These are phyloP conservation scores for Fusarium stilboides DNA, from an alignment of 2,329 filamentous ascomycete species.

Conservation along the genomic window DNA sequence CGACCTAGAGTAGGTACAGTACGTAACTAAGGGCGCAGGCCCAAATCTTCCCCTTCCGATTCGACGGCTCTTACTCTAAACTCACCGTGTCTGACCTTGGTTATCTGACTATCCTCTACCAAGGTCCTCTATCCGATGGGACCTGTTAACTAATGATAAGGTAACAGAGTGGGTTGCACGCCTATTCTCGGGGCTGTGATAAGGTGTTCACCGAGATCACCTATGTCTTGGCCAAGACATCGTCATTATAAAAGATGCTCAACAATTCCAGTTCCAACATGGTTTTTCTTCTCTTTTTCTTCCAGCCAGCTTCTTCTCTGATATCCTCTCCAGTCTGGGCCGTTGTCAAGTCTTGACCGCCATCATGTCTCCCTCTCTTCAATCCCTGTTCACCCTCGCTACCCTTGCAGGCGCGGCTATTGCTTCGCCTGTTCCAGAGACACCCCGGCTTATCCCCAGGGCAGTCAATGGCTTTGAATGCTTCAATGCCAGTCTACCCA, in stretches of 20 bases:
- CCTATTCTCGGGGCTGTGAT: constrained; percentile 10
- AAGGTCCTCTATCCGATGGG: constrained; percentile 6
- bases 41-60: constrained; percentile 1
- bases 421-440: constrained; percentile 31
- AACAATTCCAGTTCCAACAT: neutral
- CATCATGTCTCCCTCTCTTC: constrained; percentile 27
- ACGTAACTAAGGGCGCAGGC: constrained; percentile 22
- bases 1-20: constrained; percentile 6
- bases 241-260: constrained; percentile 24
- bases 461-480: constrained; percentile 33
- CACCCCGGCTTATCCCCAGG: constrained; percentile 15
- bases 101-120: constrained; percentile 14
- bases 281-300: neutral
- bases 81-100: constrained; percentile 9
- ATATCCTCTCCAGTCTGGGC: neutral
- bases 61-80: constrained; percentile 10
- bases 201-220: neutral
- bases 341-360: constrained; percentile 1
- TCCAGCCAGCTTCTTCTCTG: neutral
- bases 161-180: constrained; percentile 28
- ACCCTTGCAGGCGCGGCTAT: constrained; percentile 26
- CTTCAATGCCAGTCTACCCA: constrained; percentile 59
- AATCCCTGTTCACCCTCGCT: constrained; percentile 25
- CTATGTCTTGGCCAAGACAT: neutral
- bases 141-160: constrained; percentile 38